Evolutionary conservation across 768 basidiomycete species (phyloP).

Genomic region (Saitozyma podzolica): DNA sequence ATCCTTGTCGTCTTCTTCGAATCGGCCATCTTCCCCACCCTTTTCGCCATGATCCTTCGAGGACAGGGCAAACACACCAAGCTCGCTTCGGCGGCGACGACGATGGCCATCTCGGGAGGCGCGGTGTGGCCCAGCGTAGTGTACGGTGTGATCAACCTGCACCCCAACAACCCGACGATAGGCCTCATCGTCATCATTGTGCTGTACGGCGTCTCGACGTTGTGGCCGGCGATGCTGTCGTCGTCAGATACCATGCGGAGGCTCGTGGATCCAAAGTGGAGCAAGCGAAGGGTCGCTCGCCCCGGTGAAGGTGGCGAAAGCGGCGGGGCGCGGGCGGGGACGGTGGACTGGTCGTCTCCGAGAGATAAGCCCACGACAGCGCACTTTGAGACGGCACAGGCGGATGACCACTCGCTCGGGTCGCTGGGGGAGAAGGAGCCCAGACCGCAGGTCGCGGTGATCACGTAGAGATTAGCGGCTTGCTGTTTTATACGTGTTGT

Average conservation of each 20-base stretch:
- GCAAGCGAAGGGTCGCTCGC: no score
- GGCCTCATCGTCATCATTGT: slow-evolving; percentile 7
- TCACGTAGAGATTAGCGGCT: no score
- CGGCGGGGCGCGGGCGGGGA: no score
- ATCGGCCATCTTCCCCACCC: slow-evolving; percentile 43
- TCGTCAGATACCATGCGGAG: slow-evolving; percentile 5
- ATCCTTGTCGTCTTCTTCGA: slow-evolving; percentile 44
- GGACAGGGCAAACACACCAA: slow-evolving; percentile 43
- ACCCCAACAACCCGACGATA: slow-evolving; percentile 12
- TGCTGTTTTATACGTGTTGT: no score
- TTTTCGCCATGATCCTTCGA: slow-evolving; percentile 46
- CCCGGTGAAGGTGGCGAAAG: no score
- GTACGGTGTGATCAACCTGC: slow-evolving; percentile 28
- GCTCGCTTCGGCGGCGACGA: slow-evolving; percentile 30
- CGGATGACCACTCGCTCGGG: no score
- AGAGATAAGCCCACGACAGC: no score
- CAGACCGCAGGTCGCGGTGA: no score
- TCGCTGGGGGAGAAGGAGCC: no score
- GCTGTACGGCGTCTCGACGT: slow-evolving; percentile 10
- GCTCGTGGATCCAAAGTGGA: slow-evolving; percentile 13
- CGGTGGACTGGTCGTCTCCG: no score
- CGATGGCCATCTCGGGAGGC: slow-evolving; percentile 40
- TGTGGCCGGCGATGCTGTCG: slow-evolving; percentile 14
- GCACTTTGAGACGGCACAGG: no score
- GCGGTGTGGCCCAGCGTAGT: slow-evolving; percentile 32